phyloP scores from a whole-genome alignment of 345 rosid genomes.

The Combretum micranthum region DNA sequence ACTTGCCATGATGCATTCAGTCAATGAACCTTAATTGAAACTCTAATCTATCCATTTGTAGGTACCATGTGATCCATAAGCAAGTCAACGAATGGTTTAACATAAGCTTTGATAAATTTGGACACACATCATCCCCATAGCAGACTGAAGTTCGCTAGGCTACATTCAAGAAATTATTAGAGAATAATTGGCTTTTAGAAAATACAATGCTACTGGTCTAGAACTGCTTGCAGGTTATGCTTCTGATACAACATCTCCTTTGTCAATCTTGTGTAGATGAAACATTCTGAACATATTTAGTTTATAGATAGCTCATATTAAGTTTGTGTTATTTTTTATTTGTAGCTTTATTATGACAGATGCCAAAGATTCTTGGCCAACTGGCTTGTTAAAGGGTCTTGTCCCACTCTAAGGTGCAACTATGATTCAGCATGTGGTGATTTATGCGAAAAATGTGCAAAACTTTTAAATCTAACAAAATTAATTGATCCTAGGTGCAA shows the following conservation, averaged over 20 bases:
- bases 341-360: conserved; percentile 73
- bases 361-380: conserved; percentile 84
- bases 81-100: conserved; percentile 89
- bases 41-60: conserved; percentile 15
- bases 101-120: conserved; percentile 90
- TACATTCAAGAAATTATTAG: conserved; percentile 69
- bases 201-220: conserved; percentile 77
- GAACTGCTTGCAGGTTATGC: background rate
- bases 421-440: conserved; percentile 94
- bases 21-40: too few species aligned
- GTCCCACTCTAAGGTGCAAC: conserved; percentile 68
- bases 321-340: conserved; percentile 8
- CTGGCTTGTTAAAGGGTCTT: conserved; percentile 85
- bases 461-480: conserved; percentile 85
- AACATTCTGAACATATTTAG: background rate
- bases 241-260: background rate
- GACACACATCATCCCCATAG: conserved; percentile 81
- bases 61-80: conserved; percentile 84
- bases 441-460: conserved; percentile 90
- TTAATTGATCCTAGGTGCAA: conserved; percentile 84
- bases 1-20: too few species aligned
- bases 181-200: conserved; percentile 81
- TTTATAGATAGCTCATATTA: background rate
- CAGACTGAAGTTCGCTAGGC: conserved; percentile 91
- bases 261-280: background rate